Percentiles rank a stretch among this genome's conserved stretches.
These are phyloP conservation scores for Pterocarpus santalinus DNA, from an alignment of 306 rosid species.

Conservation along the genomic window DNA sequence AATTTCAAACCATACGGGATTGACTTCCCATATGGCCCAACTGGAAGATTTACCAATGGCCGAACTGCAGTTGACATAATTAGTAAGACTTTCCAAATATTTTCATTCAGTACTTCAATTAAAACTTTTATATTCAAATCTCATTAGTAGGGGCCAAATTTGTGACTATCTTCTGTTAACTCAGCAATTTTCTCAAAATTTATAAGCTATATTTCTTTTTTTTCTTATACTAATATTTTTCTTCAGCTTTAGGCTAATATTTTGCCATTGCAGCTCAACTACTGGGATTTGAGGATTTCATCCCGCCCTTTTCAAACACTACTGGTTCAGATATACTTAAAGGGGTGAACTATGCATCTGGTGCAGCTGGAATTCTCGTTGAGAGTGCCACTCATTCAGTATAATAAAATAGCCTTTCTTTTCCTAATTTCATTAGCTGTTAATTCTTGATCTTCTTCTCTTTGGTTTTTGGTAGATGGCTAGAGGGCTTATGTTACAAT, in stretches of 20 bases:
- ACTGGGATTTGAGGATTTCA: slow-evolving; percentile 48
- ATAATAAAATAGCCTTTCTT: background rate
- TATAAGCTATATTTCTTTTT: background rate
- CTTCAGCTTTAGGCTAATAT: background rate
- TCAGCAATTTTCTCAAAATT: background rate
- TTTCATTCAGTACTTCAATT: background rate
- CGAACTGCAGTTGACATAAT: slow-evolving; percentile 49
- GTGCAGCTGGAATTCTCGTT: slow-evolving; percentile 42
- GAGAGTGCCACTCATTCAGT: slow-evolving; percentile 25
- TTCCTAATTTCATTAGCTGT: background rate
- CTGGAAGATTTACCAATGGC: slow-evolving; percentile 79
- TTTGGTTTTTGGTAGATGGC: slow-evolving; percentile 18
- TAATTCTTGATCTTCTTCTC: background rate
- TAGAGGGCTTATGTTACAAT: slow-evolving; percentile 14
- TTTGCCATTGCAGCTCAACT: slow-evolving; percentile 39
- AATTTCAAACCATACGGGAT: slow-evolving; percentile 72
- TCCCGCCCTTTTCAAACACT: slow-evolving; percentile 51
- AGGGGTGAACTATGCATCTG: slow-evolving; percentile 62
- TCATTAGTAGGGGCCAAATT: too few relatives aligned
- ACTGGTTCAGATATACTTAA: slow-evolving; percentile 49
- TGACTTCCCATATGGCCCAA: slow-evolving; percentile 59
- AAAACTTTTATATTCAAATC: too few relatives aligned
- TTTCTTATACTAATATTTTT: background rate
- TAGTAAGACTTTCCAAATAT: slow-evolving; percentile 17
- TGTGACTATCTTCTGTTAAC: too few relatives aligned